A percentile compares a stretch with the other conserved stretches of the same genome.
Conservation (phyloP, 192 early-diverging fungal genomes). For the Oehlia diaphana region DNA sequence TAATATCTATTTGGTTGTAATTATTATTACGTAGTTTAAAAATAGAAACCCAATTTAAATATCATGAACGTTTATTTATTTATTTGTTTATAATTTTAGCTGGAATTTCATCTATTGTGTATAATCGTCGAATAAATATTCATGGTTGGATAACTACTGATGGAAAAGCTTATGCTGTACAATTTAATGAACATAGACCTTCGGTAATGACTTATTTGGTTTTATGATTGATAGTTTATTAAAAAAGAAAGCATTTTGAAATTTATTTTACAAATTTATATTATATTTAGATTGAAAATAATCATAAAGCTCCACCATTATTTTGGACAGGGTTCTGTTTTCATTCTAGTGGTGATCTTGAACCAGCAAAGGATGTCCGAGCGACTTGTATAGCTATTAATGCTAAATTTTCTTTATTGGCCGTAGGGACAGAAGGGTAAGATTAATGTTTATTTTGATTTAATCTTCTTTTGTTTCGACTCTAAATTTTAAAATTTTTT, state of each 20-base stretch:
- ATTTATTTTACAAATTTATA: background rate
- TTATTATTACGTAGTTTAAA: too few species aligned
- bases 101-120: slow-evolving; percentile 5
- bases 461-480: background rate
- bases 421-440: slow-evolving; percentile 63
- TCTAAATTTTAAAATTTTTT: background rate
- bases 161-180: slow-evolving; percentile 67
- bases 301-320: background rate
- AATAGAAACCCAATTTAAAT: background rate
- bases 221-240: background rate
- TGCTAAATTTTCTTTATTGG: slow-evolving; percentile 65
- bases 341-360: slow-evolving; percentile 44
- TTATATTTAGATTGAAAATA: background rate
- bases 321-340: slow-evolving; percentile 56
- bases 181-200: slow-evolving; percentile 39
- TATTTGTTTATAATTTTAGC: slow-evolving; percentile 21
- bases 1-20: background rate
- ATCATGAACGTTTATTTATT: background rate
- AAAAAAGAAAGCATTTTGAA: background rate
- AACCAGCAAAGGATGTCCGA: slow-evolving; percentile 35
- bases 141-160: slow-evolving; percentile 58
- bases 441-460: background rate
- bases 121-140: slow-evolving; percentile 44
- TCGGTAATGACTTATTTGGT: slow-evolving; percentile 23
- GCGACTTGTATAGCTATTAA: slow-evolving; percentile 69